Base-by-base conservation (phyloP, 169 alveolate genomes). In the Plasmodium vinckei region DNA sequence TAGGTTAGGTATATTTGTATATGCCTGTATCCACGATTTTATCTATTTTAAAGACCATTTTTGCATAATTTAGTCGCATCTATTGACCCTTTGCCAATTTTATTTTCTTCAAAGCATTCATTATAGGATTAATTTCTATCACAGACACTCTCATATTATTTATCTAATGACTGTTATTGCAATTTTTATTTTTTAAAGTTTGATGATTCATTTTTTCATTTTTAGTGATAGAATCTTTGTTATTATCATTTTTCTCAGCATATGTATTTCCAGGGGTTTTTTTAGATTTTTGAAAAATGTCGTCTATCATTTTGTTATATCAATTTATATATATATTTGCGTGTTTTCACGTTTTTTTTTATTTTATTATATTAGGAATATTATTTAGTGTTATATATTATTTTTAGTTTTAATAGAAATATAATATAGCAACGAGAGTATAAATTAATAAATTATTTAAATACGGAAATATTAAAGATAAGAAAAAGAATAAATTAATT, bases 181-280 rank as follows among this genome's bases (percentile, higher is more conserved):
- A 51, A 51, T 7, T 51, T 2, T 51, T 12, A 13, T 51, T 51
- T 51, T 51, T 21, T 51, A 51, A 12, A 15, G n/a, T 51, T 51
- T 51, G 59, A 51, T 5, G 23, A 5, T 1, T 21, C 10, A 3
- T 13, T n/a, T 57, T 1, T 57, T 19, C 25, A 57, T 57, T n/a
- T n/a, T 15, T 57, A 19, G 0, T 57, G 19, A 15, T 10, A 57
- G 0, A 1, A 57, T 68, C 33, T 17, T 49, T 71, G 13, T 59
- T 84, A 27, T 53, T 68, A 59, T 72, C 59, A 51, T 87, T 56
- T 13, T 47, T 79, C 27, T 77, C 65, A 23, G 70, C 67, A n/a
- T n/a, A 21, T 72, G 44, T n/a, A 59, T 47, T 57, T 79, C 73
- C 69, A 47, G 87, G 77, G 65, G 46, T 60, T 59, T 82, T 17